phyloP scores from a whole-genome alignment of 2,329 filamentous ascomycete genomes.

The Colletotrichum sp. region DNA sequence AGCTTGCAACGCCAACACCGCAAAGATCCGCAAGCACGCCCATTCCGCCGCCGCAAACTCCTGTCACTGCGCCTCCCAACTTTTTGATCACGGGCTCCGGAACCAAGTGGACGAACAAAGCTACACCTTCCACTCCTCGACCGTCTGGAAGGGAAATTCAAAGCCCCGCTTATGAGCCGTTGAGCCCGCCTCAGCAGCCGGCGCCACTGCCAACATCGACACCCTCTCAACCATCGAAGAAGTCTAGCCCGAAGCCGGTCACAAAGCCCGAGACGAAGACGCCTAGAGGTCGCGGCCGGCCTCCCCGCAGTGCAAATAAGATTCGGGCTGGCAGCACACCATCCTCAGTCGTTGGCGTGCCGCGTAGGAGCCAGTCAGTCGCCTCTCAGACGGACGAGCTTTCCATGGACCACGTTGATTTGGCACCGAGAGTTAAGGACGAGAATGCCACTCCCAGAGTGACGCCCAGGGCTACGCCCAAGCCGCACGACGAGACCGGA shows the following conservation, averaged over 20 bases:
- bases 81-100: slow-evolving; percentile 44
- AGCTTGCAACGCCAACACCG: slow-evolving; percentile 34
- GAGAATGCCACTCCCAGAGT: slow-evolving; percentile 54
- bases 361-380: slow-evolving; percentile 50
- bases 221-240: slow-evolving; percentile 35
- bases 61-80: slow-evolving; percentile 27
- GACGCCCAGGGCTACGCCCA: slow-evolving; percentile 37
- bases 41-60: slow-evolving; percentile 37
- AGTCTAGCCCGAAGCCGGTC: slow-evolving; percentile 38
- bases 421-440: slow-evolving; percentile 58
- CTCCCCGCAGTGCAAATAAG: slow-evolving; percentile 41
- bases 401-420: slow-evolving; percentile 45
- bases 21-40: slow-evolving; percentile 35
- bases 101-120: slow-evolving; percentile 64
- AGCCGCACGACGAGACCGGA: slow-evolving; percentile 57
- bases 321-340: slow-evolving; percentile 36
- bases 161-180: slow-evolving; percentile 62
- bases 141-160: slow-evolving; percentile 41
- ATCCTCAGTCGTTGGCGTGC: slow-evolving; percentile 33
- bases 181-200: slow-evolving; percentile 57
- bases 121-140: slow-evolving; percentile 63
- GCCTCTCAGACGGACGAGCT: slow-evolving; percentile 54
- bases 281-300: slow-evolving; percentile 38
- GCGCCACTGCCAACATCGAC: slow-evolving; percentile 40
- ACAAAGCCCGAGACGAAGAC: slow-evolving; percentile 29